Percentiles rank a stretch among this genome's conserved stretches.
Conservation (phyloP, 176 grass and related monocot species). For the Melocanna baccifera region DNA sequence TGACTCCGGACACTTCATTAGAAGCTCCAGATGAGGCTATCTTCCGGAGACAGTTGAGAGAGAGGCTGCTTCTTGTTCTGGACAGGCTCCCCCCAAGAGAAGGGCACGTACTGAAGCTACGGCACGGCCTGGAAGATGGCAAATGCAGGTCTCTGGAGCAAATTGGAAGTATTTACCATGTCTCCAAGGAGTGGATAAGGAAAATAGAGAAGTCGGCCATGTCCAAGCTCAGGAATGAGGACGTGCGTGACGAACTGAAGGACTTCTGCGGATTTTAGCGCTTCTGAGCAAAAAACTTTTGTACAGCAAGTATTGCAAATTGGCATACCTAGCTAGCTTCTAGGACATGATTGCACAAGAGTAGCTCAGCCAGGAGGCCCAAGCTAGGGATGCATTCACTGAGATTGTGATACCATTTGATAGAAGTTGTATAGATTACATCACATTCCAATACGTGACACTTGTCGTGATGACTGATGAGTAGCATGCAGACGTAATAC, state of each 20-base stretch:
- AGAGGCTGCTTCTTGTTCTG: conserved; percentile 55
- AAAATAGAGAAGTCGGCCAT: conserved; percentile 76
- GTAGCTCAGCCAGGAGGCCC: not conserved
- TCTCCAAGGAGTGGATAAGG: conserved; percentile 84
- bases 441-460: not conserved
- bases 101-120: conserved; percentile 48
- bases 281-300: not conserved
- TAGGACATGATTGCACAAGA: not conserved
- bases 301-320: not conserved
- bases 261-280: conserved; percentile 39
- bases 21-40: conserved; percentile 44
- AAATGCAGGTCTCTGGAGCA: conserved; percentile 69
- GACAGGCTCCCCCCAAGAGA: conserved; percentile 59
- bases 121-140: conserved; percentile 68
- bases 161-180: conserved; percentile 58
- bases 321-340: not conserved
- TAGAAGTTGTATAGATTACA: conserved; percentile 15
- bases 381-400: not conserved
- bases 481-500: not conserved
- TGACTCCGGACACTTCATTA: conserved; percentile 44
- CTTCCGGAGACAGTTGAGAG: conserved; percentile 46
- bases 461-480: not conserved
- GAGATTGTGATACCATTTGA: not conserved
- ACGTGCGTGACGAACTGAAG: conserved; percentile 38
- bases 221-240: conserved; percentile 61